A percentile compares a stretch with the other conserved stretches of the same genome.
Evolutionary conservation across 345 rosid species (phyloP).

Genomic region (Luvunga scandens): DNA sequence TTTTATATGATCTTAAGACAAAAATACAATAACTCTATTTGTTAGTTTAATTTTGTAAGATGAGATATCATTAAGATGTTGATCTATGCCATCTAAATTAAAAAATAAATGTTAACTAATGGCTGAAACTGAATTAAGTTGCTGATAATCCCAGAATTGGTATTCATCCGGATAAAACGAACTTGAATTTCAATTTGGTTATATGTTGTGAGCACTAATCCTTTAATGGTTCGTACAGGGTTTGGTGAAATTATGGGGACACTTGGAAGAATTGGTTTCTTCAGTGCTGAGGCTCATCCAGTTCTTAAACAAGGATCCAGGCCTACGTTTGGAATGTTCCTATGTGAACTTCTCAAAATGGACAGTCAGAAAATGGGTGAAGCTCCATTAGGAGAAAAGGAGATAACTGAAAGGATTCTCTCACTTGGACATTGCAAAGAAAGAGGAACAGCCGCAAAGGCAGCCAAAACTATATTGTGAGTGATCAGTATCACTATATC

Average conservation of each 20-base stretch:
- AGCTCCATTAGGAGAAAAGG: slow-evolving; percentile 46
- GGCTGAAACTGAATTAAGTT: not conserved
- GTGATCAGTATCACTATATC: slow-evolving; percentile 13
- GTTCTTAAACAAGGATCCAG: slow-evolving; percentile 37
- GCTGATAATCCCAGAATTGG: not conserved
- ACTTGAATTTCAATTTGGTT: not conserved
- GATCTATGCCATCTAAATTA: not conserved
- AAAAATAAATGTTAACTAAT: not conserved
- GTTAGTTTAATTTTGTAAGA: not conserved
- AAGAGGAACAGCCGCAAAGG: slow-evolving; percentile 48
- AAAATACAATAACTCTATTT: not conserved
- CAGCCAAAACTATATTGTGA: slow-evolving; percentile 76
- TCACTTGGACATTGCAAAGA: slow-evolving; percentile 64
- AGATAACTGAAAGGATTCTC: slow-evolving; percentile 49
- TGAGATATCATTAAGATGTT: not conserved
- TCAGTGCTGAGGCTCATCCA: slow-evolving; percentile 46
- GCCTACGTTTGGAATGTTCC: slow-evolving; percentile 51
- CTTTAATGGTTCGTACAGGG: slow-evolving; percentile 37
- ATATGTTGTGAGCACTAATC: slow-evolving; percentile 10
- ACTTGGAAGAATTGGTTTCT: slow-evolving; percentile 71
- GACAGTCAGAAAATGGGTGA: slow-evolving; percentile 25
- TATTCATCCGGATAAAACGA: not conserved
- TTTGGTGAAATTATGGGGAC: slow-evolving; percentile 75
- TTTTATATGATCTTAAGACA: not conserved
- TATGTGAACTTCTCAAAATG: slow-evolving; percentile 45